A percentile compares a stretch with the other conserved stretches of the same genome.
phyloP scores from a whole-genome alignment of 805 yeast genomes.

The Teunomyces kruisii region DNA sequence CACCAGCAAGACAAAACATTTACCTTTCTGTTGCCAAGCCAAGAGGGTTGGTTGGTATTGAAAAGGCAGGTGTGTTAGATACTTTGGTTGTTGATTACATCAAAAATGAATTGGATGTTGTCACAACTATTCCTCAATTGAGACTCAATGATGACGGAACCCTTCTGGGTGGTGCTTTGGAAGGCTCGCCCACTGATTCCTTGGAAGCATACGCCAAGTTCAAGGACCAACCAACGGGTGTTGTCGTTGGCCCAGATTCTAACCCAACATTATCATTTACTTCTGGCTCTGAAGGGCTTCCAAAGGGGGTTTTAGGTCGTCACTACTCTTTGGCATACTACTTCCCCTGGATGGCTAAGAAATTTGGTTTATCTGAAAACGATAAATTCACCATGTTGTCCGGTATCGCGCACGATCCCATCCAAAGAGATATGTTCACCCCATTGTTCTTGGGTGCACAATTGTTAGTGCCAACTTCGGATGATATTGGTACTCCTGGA shows the following conservation, averaged over 20 bases:
- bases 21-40: constrained; percentile 94
- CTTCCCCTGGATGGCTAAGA: constrained; percentile 97
- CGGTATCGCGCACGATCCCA: constrained; percentile 99
- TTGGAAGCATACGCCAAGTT: constrained; percentile 46
- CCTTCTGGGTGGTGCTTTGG: constrained; percentile 55
- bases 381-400: constrained; percentile 96
- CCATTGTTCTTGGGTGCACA: constrained; percentile 96
- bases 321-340: constrained; percentile 96
- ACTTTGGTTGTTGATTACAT: constrained; percentile 78
- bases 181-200: constrained; percentile 41
- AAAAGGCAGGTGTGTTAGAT: constrained; percentile 84
- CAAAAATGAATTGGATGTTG: constrained; percentile 65
- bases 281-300: constrained; percentile 97
- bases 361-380: constrained; percentile 70
- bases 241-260: constrained; percentile 94
- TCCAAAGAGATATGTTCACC: constrained; percentile 98
- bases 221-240: constrained; percentile 71
- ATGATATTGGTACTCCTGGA: constrained; percentile 99
- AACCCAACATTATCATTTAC: constrained; percentile 97
- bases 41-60: constrained; percentile 81
- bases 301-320: constrained; percentile 98
- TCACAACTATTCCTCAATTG: constrained; percentile 73
- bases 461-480: constrained; percentile 88
- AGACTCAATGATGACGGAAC: constrained; percentile 76
- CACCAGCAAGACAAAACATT: constrained; percentile 95